phyloP scores from a whole-genome alignment of 2,329 filamentous ascomycete genomes.

The Epicoccum nigrum region DNA sequence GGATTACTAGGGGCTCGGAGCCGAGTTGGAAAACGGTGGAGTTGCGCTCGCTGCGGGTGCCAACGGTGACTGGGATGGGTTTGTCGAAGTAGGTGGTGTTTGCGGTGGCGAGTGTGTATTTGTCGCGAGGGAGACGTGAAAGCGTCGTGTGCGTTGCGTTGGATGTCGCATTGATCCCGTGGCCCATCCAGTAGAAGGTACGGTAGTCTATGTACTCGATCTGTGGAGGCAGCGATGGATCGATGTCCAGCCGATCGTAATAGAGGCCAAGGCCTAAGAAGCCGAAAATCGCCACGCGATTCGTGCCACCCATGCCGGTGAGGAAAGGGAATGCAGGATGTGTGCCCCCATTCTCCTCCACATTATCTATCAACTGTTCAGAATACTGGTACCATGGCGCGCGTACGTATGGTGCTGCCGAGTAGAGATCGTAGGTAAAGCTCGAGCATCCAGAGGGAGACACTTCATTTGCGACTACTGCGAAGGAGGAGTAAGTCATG shows the following conservation, averaged over 20 bases:
- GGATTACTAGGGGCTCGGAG: slow-evolving; percentile 59
- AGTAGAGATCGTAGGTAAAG: slow-evolving; percentile 70
- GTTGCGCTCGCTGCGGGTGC: slow-evolving; percentile 44
- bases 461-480: slow-evolving; percentile 68
- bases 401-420: slow-evolving; percentile 67
- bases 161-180: slow-evolving; percentile 65
- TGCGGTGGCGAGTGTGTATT: slow-evolving; percentile 58
- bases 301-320: slow-evolving; percentile 72
- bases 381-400: slow-evolving; percentile 74
- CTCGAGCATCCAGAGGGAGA: slow-evolving; percentile 71
- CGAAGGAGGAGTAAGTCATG: slow-evolving; percentile 76
- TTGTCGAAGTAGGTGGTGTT: slow-evolving; percentile 60
- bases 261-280: slow-evolving; percentile 69
- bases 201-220: slow-evolving; percentile 66
- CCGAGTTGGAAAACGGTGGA: slow-evolving; percentile 53
- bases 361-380: slow-evolving; percentile 69
- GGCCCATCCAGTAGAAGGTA: slow-evolving; percentile 70
- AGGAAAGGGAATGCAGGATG: slow-evolving; percentile 74
- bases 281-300: slow-evolving; percentile 71
- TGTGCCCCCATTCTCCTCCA: slow-evolving; percentile 65
- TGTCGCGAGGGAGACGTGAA: slow-evolving; percentile 53
- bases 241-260: slow-evolving; percentile 65
- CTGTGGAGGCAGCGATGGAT: slow-evolving; percentile 67
- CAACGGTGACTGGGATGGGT: slow-evolving; percentile 66
- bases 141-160: slow-evolving; percentile 71